Conservation (phyloP, 1,284 basidiomycete species). For the Rhodotorula sp. region DNA sequence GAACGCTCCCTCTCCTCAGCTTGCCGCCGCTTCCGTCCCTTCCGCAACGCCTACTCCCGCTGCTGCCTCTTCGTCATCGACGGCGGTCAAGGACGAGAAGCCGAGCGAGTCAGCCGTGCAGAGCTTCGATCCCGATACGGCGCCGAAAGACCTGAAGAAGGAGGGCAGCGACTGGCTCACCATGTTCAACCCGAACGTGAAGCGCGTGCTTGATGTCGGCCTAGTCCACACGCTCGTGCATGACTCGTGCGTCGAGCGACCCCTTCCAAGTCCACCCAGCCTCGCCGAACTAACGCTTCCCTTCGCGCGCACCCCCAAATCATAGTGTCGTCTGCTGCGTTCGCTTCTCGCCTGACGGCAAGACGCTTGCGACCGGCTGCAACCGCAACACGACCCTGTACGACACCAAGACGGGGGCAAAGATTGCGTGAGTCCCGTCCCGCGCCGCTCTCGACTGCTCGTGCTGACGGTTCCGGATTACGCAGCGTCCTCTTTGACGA, state of each 20-base stretch:
- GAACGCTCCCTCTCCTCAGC: slow-evolving; percentile 9
- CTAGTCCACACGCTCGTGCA: slow-evolving; percentile 89
- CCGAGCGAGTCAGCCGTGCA: slow-evolving; percentile 12
- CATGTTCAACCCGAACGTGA: slow-evolving; percentile 83
- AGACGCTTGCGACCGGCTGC: slow-evolving; percentile 84
- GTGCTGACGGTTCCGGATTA: neutral
- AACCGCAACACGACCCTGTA: slow-evolving; percentile 88
- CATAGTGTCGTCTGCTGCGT: slow-evolving; percentile 85
- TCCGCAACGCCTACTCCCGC: neutral
- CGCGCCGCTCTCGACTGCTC: neutral
- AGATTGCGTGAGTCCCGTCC: slow-evolving; percentile 64
- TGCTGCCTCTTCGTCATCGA: neutral
- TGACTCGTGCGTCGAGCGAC: slow-evolving; percentile 67
- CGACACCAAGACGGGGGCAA: slow-evolving; percentile 78
- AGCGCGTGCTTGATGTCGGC: slow-evolving; percentile 79
- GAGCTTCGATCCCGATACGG: slow-evolving; percentile 57
- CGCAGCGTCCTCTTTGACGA: slow-evolving; percentile 69
- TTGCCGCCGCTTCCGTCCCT: neutral
- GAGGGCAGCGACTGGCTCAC: slow-evolving; percentile 94
- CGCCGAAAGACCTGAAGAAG: slow-evolving; percentile 62
- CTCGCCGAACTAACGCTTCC: too few species aligned
- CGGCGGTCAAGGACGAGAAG: slow-evolving; percentile 22
- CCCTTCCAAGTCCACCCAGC: too few species aligned
- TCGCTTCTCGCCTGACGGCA: slow-evolving; percentile 84
- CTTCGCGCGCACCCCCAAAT: neutral